Evolutionary conservation across 2,329 filamentous ascomycete species (phyloP).

Genomic region (Cladosporium cucumerinum): DNA sequence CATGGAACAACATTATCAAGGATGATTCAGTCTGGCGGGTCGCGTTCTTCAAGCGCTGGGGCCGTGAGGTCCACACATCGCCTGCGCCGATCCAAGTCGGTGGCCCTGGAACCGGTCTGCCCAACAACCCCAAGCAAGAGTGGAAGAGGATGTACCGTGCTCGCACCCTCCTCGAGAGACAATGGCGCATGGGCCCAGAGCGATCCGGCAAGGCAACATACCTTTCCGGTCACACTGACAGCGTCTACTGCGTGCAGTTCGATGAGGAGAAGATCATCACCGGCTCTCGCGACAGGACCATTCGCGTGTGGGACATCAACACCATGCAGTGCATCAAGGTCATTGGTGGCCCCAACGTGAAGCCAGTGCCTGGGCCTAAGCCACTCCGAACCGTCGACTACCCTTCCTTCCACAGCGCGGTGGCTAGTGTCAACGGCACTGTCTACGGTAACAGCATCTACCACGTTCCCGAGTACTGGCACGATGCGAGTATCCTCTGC

Average conservation of each 20-base stretch:
- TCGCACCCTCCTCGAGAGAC: slow-evolving; percentile 68
- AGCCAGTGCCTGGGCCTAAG: slow-evolving; percentile 46
- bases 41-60: slow-evolving; percentile 57
- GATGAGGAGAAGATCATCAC: slow-evolving; percentile 98
- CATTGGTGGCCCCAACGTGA: slow-evolving; percentile 71
- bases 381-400: slow-evolving; percentile 43
- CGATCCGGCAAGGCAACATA: slow-evolving; percentile 74
- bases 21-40: slow-evolving; percentile 60
- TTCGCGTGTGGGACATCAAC: slow-evolving; percentile 92
- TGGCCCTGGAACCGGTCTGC: slow-evolving; percentile 50
- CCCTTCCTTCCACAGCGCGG: slow-evolving; percentile 38
- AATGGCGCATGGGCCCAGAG: slow-evolving; percentile 69
- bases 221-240: slow-evolving; percentile 88
- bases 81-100: slow-evolving; percentile 48
- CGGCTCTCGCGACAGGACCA: slow-evolving; percentile 90
- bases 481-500: slow-evolving; percentile 90
- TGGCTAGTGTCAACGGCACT: slow-evolving; percentile 47
- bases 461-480: slow-evolving; percentile 56
- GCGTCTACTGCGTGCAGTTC: slow-evolving; percentile 96
- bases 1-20: slow-evolving; percentile 55
- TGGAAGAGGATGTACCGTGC: slow-evolving; percentile 85
- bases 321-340: slow-evolving; percentile 81
- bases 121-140: slow-evolving; percentile 59
- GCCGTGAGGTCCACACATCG: slow-evolving; percentile 44
- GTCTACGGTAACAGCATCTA: slow-evolving; percentile 46